phyloP scores from a whole-genome alignment of 225 moss, liverwort and hornwort species.

The Climacium dendroides region DNA sequence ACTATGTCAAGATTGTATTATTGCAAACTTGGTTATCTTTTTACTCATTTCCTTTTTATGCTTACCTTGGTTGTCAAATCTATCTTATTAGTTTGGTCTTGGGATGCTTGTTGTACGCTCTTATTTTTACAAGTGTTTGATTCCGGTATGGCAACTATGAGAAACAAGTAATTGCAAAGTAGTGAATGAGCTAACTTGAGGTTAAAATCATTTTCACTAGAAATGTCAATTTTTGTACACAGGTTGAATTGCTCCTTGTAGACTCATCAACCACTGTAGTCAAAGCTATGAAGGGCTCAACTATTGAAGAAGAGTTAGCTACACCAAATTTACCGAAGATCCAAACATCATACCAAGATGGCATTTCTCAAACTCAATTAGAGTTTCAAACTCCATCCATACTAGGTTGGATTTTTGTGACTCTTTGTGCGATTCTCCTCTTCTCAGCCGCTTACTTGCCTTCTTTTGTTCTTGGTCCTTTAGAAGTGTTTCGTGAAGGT shows the following conservation, averaged over 20 bases:
- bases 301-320: background rate
- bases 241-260: slow-evolving; percentile 6
- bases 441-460: slow-evolving; percentile 18
- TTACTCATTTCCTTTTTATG: background rate
- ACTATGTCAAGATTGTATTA: background rate
- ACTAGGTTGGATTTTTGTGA: background rate
- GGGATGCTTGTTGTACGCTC: background rate
- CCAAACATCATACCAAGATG: background rate
- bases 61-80: background rate
- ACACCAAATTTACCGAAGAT: background rate
- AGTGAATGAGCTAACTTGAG: background rate
- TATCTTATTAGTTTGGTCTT: background rate
- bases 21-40: background rate
- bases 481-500: background rate
- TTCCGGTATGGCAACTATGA: background rate
- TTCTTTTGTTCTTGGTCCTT: slow-evolving; percentile 18
- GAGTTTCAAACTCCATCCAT: background rate
- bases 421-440: background rate
- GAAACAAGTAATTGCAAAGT: background rate
- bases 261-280: background rate
- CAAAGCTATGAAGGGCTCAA: background rate
- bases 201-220: background rate
- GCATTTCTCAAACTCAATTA: background rate
- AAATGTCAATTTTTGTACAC: background rate
- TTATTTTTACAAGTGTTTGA: background rate